Evolutionary conservation across 345 rosid species (phyloP), one percentile per base, ranked within the genome.

Genomic region (Toxicodendron radicans): DNA sequence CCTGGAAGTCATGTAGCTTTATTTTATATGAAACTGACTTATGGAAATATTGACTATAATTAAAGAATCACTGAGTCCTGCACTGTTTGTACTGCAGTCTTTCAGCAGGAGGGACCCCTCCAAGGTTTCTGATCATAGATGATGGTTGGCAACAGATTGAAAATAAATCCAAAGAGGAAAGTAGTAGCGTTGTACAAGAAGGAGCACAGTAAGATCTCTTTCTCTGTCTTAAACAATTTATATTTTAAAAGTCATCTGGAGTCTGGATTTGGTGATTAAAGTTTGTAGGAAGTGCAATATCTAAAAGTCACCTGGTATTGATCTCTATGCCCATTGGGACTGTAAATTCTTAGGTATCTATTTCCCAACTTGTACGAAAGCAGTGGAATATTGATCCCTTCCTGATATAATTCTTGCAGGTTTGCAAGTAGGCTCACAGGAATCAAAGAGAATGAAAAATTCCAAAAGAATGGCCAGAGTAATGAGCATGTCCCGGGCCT

Each of bases 131-230:
- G 70, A 95, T 95, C 81, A 89, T 95, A 59, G 99, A 95, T 75
- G 99, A 93, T 78, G 98, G 99, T 56, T 95, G 99, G 99, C 98
- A 95, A 80, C 97, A 95, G 77, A 93, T 95, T 73, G 99, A 93
- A 85, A 85, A 24, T 61, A 93, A 91, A 83, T 17, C 76, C 24
- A 87, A 89, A 76, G 95, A 91, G 73, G 97, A 89, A 52, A 45
- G 77, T 43, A 66, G 76, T 79, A 79, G 81, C 51, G 63, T 88
- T 66, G 93, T 95, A 27, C 99, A 93, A 85, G 97, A 93, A 86
- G 98, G 98, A 83, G 98, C 99, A 71, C 99, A 95, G 99, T 95
- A 93, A 79, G 97, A 73, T 21, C 69, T 77, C 78, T 70, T 9
- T 52, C 58, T 71, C 16, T 45, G 35, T 43, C 54, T 16, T 16